Evolutionary conservation across 257 asterid genomes (phyloP).

Genomic region (Linderniella brevidens): DNA sequence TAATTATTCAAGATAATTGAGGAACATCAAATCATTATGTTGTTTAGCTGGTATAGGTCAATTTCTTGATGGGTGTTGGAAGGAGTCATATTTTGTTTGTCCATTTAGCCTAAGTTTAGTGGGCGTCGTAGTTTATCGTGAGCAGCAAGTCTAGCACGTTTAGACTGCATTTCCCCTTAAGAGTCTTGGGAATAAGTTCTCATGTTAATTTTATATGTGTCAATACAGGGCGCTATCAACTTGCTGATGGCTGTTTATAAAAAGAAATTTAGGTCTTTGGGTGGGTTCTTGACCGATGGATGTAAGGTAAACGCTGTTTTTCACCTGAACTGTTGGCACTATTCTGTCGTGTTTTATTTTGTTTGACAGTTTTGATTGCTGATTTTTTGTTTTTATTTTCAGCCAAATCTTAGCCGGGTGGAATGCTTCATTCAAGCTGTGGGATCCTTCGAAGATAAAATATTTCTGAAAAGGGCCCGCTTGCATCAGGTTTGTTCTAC

Average conservation of each 20-base stretch:
- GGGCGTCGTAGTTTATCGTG: no score
- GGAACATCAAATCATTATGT: no score
- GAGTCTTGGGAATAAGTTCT: no score
- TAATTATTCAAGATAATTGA: no score
- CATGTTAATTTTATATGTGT: constrained; percentile 5
- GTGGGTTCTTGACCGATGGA: constrained; percentile 75
- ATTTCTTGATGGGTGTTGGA: no score
- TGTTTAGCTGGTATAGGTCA: no score
- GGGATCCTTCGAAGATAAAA: constrained; percentile 4
- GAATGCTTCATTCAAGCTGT: constrained; percentile 38
- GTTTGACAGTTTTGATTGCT: background rate
- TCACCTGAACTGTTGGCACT: constrained; percentile 3
- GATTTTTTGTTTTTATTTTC: constrained; percentile 11
- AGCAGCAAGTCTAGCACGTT: no score
- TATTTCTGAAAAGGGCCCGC: constrained; percentile 22
- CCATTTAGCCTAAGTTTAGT: no score
- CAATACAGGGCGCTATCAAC: constrained; percentile 80
- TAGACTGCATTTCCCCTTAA: no score
- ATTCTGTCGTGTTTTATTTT: constrained; percentile 2
- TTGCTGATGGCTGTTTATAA: constrained; percentile 88
- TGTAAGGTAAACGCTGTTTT: constrained; percentile 47
- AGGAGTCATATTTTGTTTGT: no score
- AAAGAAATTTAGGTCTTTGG: constrained; percentile 65
- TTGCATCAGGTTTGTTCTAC: constrained; percentile 54
- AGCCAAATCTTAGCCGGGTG: constrained; percentile 75